Percentiles rank a stretch among this genome's conserved stretches.
Conservation (phyloP, 2,329 filamentous ascomycete genomes). For the Colletotrichum ledebouriae region DNA sequence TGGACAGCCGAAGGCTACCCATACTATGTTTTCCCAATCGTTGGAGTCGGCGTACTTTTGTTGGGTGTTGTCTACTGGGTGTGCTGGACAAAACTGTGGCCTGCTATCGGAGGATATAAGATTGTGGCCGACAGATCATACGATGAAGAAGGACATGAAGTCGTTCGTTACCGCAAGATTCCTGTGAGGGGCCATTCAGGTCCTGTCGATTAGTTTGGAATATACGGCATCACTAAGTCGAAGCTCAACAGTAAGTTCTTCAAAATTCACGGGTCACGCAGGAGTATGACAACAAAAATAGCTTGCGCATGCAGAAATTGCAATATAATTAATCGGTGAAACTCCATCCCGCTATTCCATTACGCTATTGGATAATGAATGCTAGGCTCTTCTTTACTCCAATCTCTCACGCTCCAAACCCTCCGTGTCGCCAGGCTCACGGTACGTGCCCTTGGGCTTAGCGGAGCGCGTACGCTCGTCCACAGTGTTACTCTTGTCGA, state of each 20-base stretch:
- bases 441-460: slow-evolving; percentile 47
- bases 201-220: slow-evolving; percentile 8
- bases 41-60: slow-evolving; percentile 65
- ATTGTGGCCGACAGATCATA: slow-evolving; percentile 59
- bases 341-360: no score
- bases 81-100: slow-evolving; percentile 65
- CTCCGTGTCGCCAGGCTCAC: slow-evolving; percentile 53
- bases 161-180: slow-evolving; percentile 57
- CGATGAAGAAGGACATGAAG: slow-evolving; percentile 56
- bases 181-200: slow-evolving; percentile 18
- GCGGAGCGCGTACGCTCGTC: slow-evolving; percentile 52
- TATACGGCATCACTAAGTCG: no score
- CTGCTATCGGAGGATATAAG: slow-evolving; percentile 63
- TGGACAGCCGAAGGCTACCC: slow-evolving; percentile 65
- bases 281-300: no score
- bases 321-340: no score
- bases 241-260: no score
- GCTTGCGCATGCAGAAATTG: no score
- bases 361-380: no score
- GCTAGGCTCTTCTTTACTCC: not conserved
- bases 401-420: slow-evolving; percentile 30
- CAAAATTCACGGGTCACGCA: no score
- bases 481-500: slow-evolving; percentile 54
- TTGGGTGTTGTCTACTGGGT: slow-evolving; percentile 67
- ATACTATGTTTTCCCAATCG: slow-evolving; percentile 69